Conservation (phyloP, 805 yeast genomes). For the Barnettozyma sp. region DNA sequence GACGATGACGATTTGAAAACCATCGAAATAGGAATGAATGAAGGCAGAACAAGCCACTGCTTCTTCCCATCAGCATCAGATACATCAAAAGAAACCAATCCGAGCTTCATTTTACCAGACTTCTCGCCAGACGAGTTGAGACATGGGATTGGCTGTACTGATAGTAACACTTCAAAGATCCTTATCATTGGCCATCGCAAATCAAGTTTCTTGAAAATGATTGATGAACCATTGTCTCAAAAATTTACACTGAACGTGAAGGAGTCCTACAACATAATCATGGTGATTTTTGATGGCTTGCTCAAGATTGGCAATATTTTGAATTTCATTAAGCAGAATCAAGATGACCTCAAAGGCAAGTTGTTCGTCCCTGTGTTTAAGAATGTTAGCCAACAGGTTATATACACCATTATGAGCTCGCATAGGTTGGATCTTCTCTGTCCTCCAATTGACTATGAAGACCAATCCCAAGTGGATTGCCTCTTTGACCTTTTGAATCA, state of each 20-base stretch:
- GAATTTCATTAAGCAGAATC: constrained; percentile 20
- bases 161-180: constrained; percentile 11
- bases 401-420: constrained; percentile 16
- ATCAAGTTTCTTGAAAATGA: constrained; percentile 14
- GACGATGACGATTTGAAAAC: constrained; percentile 20
- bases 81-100: background rate
- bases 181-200: constrained; percentile 24
- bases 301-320: constrained; percentile 25
- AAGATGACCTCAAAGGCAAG: constrained; percentile 8
- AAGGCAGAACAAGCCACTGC: constrained; percentile 9
- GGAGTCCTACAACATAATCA: constrained; percentile 15
- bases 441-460: constrained; percentile 21
- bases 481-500: constrained; percentile 18
- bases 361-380: constrained; percentile 22
- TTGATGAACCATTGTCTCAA: constrained; percentile 12
- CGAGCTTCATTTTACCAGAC: constrained; percentile 20
- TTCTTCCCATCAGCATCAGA: background rate
- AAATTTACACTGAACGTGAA: constrained; percentile 19
- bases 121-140: constrained; percentile 2
- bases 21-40: constrained; percentile 21
- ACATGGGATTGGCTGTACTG: too few relatives aligned
- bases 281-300: constrained; percentile 25
- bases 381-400: constrained; percentile 19
- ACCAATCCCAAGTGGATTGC: constrained; percentile 15
- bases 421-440: constrained; percentile 19